Evolutionary conservation across 2,329 filamentous ascomycete species (phyloP).

Genomic region (Pseudogymnoascus sp.): DNA sequence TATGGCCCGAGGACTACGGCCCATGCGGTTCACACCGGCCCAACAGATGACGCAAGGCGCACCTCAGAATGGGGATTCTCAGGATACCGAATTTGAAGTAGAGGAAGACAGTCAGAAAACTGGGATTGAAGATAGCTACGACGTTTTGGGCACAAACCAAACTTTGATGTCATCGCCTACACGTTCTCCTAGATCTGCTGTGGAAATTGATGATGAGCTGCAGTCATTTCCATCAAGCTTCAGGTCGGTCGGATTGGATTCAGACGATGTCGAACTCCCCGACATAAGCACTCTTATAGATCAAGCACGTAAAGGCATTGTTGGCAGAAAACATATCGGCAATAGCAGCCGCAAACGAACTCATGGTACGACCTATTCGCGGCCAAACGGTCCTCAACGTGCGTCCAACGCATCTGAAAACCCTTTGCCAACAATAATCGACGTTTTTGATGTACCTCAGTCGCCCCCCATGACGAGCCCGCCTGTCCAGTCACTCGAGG

Average conservation of each 20-base stretch:
- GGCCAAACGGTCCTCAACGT: not conserved
- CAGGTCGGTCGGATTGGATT: slow-evolving; percentile 7
- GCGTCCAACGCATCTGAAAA: not conserved
- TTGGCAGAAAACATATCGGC: not conserved
- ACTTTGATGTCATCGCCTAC: not conserved
- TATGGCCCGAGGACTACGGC: slow-evolving; percentile 24
- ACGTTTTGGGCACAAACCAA: not conserved
- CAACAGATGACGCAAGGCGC: slow-evolving; percentile 16
- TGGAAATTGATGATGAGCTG: not conserved
- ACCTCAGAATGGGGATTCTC: slow-evolving; percentile 18
- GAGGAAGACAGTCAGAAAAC: slow-evolving; percentile 21
- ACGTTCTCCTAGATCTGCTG: not conserved
- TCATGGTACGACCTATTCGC: not conserved
- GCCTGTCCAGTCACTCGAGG: slow-evolving; percentile 12
- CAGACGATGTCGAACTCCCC: slow-evolving; percentile 26
- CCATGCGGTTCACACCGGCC: slow-evolving; percentile 22
- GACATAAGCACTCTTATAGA: slow-evolving; percentile 17
- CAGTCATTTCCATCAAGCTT: slow-evolving; percentile 2
- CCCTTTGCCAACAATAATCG: not conserved
- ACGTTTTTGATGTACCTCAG: slow-evolving; percentile 32
- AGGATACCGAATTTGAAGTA: slow-evolving; percentile 21
- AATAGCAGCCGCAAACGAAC: not conserved
- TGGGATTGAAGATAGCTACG: not conserved
- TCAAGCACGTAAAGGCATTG: not conserved
- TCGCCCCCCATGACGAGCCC: slow-evolving; percentile 35